Evolutionary conservation across 1,284 basidiomycete species (phyloP).

Genomic region (Puccinia hordei): DNA sequence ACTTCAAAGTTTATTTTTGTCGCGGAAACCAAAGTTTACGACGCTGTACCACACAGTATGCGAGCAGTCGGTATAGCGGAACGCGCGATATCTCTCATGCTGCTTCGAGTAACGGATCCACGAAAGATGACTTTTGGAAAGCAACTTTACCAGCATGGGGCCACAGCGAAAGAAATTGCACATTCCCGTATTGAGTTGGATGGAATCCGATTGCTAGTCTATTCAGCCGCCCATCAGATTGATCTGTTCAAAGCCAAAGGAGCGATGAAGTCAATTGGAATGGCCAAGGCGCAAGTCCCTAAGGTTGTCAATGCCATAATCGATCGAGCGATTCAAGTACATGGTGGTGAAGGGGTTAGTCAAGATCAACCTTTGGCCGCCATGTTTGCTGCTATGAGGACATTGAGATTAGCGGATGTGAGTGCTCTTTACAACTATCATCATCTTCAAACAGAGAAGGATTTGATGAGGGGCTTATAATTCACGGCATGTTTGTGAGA

Average conservation of each 20-base stretch:
- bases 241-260: conserved; percentile 88
- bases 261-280: conserved; percentile 93
- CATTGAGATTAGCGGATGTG: conserved; percentile 86
- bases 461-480: neutral
- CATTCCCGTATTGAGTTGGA: conserved; percentile 91
- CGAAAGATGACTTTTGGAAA: conserved; percentile 91
- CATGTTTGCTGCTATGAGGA: conserved; percentile 78
- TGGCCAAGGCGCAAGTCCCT: conserved; percentile 93
- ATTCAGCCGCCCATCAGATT: conserved; percentile 92
- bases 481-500: neutral
- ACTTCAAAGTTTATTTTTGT: neutral
- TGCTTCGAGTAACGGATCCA: conserved; percentile 88
- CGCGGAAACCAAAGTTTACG: neutral
- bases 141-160: conserved; percentile 83
- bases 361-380: conserved; percentile 83
- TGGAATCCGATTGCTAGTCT: conserved; percentile 77
- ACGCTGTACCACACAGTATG: conserved; percentile 65
- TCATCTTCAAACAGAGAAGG: neutral
- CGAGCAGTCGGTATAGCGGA: conserved; percentile 87
- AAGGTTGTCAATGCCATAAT: conserved; percentile 81
- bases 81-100: conserved; percentile 80
- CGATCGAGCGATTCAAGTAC: conserved; percentile 90
- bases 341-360: conserved; percentile 89
- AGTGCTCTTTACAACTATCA: conserved; percentile 55
- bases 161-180: conserved; percentile 85